A percentile compares a stretch with the other conserved stretches of the same genome.
Evolutionary conservation across 106 monocot genomes (phyloP).

Genomic region (Dendrobium officinale): DNA sequence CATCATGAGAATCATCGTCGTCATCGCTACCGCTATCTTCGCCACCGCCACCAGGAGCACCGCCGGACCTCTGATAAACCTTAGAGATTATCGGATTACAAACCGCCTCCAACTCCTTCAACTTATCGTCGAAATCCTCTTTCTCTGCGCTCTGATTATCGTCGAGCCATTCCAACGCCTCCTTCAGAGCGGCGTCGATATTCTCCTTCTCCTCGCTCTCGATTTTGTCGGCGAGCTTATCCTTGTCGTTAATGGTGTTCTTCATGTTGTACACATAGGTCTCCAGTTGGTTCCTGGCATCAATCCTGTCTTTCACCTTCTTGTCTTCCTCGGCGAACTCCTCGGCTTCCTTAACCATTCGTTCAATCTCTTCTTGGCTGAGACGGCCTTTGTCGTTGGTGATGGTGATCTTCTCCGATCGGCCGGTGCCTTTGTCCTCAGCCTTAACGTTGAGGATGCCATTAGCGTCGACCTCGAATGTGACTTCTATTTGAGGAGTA

Average conservation of each 20-base stretch:
- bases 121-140: conserved; percentile 24
- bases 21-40: not conserved
- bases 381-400: conserved; percentile 46
- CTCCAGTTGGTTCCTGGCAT: conserved; percentile 28
- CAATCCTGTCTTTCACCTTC: conserved; percentile 28
- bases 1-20: conserved; percentile 22
- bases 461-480: conserved; percentile 62
- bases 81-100: conserved; percentile 22
- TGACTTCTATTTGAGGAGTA: conserved; percentile 55
- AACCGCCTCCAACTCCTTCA: conserved; percentile 23
- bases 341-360: conserved; percentile 19
- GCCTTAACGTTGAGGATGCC: conserved; percentile 61
- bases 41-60: not conserved
- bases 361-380: conserved; percentile 16
- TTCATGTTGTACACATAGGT: conserved; percentile 32
- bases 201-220: conserved; percentile 30
- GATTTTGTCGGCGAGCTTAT: conserved; percentile 27
- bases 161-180: conserved; percentile 23
- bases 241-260: conserved; percentile 28
- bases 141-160: conserved; percentile 22
- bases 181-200: conserved; percentile 19
- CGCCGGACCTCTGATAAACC: conserved; percentile 24
- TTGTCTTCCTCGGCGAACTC: conserved; percentile 28
- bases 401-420: conserved; percentile 59
- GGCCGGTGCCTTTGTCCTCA: conserved; percentile 49